Evolutionary conservation across 106 monocot species (phyloP), one percentile per base, ranked within the genome.

Genomic region (Acanthochlamys bracteata): DNA sequence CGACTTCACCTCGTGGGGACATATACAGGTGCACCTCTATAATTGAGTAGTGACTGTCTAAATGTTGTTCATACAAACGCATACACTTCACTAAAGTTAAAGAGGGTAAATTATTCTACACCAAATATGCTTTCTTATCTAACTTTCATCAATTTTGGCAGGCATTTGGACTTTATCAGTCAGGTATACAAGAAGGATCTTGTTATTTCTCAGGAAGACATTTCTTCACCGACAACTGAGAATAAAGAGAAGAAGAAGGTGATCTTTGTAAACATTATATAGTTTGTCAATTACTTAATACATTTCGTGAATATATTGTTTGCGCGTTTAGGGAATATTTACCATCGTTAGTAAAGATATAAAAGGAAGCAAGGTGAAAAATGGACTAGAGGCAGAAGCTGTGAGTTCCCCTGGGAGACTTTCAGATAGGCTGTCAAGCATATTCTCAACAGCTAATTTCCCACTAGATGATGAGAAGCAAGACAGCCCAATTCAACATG

Each of bases 201-300:
- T 43, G 47, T 17, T 24, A 52, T 55, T 13, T 24, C 15, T 61
- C 56, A 66, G 60, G 76, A 74, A 69, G 76, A 72, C 23, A 47
- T 22, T 73, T 66, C 71, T 13, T 59, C 41, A 49, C 43, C 47
- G 22, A 63, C 24, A 49, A 78, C 58, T 49, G 25, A 42, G 23
- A 67, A 68, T n/a, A 81, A 80, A 75, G 87, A 87, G 66, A 88
- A 87, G 74, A 92, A 79, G 72, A 82, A 74, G 92, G 92, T 92
- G 76, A 52, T 2, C 22, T n/a, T 7, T 46, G 7, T 63, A n/a
- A 17, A 55, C 59, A 23, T 7, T 40, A 25, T 41, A 53, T 27
- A 54, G 19, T 13, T 20, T 61, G 7, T n/a, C 20, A 40, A 59
- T 19, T 66, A 24, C 51, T 7, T 16, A 42, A 45, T 24, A 25